Conservation (phyloP, 306 rosid species). For the Quercus dentata region DNA sequence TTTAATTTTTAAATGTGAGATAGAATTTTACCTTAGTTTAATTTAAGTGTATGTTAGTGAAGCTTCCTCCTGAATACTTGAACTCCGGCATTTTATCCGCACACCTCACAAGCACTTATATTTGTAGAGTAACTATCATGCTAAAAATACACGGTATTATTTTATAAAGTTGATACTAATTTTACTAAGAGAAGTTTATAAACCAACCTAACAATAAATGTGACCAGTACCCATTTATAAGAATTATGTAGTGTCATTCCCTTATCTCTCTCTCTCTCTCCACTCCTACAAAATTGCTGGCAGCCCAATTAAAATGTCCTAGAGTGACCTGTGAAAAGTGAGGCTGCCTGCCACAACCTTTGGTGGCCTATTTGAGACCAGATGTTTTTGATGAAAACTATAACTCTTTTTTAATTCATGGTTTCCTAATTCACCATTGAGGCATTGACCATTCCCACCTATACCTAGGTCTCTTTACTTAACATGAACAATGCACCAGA, state of each 20-base stretch:
- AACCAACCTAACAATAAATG: too few species aligned
- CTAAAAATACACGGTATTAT: too few species aligned
- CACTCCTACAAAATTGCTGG: neutral
- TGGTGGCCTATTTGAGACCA: neutral
- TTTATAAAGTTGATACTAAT: too few species aligned
- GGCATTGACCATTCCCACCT: neutral
- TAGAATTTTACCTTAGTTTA: too few species aligned
- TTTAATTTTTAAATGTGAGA: too few species aligned
- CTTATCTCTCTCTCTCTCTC: neutral
- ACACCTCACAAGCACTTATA: too few species aligned
- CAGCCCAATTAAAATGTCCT: neutral
- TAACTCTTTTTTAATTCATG: neutral
- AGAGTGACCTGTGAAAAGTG: neutral
- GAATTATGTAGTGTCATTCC: too few species aligned
- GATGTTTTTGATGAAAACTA: neutral
- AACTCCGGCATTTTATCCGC: rapidly evolving
- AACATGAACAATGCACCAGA: neutral
- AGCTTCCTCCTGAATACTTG: too few species aligned
- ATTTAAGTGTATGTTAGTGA: too few species aligned
- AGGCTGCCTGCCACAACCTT: neutral
- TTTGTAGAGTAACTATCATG: rapidly evolving
- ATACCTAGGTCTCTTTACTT: neutral
- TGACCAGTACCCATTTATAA: too few species aligned
- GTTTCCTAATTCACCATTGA: neutral
- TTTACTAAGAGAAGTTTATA: too few species aligned